These are phyloP conservation scores for Spinellus fusiger DNA, from an alignment of 192 early-diverging fungal genomes.

Conservation along the genomic window DNA sequence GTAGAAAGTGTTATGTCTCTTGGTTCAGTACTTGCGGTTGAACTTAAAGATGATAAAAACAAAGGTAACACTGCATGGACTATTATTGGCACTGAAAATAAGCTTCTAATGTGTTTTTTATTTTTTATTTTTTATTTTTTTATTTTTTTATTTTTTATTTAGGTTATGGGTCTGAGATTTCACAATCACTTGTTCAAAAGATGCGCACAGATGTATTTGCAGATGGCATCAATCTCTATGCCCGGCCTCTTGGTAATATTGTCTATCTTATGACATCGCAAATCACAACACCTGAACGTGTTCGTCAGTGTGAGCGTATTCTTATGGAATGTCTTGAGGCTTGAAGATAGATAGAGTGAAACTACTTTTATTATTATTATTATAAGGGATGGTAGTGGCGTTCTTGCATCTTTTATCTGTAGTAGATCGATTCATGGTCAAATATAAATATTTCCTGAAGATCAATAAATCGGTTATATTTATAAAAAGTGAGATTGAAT, in stretches of 20 bases:
- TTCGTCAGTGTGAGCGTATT: conserved; percentile 42
- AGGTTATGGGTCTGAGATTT: conserved; percentile 51
- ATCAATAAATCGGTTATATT: too few relatives aligned
- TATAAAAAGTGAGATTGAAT: too few relatives aligned
- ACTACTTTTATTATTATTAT: background rate
- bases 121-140: conserved; percentile 5
- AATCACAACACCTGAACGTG: conserved; percentile 34
- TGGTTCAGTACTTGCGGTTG: conserved; percentile 64
- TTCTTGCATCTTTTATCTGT: too few relatives aligned
- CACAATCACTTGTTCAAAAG: conserved; percentile 28
- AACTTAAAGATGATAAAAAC: conserved; percentile 40
- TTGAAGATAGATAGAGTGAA: background rate
- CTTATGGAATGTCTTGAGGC: conserved; percentile 12
- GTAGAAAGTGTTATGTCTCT: conserved; percentile 63
- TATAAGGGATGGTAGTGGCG: too few relatives aligned
- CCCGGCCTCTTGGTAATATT: conserved; percentile 69
- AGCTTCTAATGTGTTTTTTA: too few relatives aligned
- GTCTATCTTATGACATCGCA: conserved; percentile 71
- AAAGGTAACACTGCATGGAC: too few relatives aligned
- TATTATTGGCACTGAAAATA: too few relatives aligned
- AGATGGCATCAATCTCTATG: conserved; percentile 44
- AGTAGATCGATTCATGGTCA: too few relatives aligned
- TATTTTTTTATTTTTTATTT: background rate
- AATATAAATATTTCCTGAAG: too few relatives aligned
- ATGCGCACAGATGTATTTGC: conserved; percentile 23